phyloP scores from a whole-genome alignment of 352 stramenopile species.

The Phytopythium chamaehyphon region DNA sequence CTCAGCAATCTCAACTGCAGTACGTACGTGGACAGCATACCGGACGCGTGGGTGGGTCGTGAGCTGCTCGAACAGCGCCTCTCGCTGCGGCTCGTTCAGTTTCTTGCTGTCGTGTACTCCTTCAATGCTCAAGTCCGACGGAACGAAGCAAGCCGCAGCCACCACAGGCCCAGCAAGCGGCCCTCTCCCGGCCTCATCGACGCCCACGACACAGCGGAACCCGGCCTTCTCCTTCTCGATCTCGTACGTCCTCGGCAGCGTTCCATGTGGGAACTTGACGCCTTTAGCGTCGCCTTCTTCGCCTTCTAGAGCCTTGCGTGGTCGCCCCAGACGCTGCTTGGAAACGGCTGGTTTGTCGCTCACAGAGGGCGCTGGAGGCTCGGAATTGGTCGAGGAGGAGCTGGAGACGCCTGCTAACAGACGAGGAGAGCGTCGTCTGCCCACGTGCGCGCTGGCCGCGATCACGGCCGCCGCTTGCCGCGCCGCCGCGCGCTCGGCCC shows the following conservation, averaged over 20 bases:
- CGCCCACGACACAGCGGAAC: slow-evolving; percentile 85
- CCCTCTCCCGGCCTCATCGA: slow-evolving; percentile 96
- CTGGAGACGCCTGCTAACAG: slow-evolving; percentile 11
- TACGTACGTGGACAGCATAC: slow-evolving; percentile 80
- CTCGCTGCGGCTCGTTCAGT: slow-evolving; percentile 92
- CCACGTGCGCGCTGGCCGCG: slow-evolving; percentile 9
- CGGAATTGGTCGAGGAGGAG: not conserved
- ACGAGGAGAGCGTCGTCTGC: slow-evolving; percentile 20
- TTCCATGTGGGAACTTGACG: slow-evolving; percentile 40
- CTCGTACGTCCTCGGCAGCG: slow-evolving; percentile 56
- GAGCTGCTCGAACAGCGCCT: slow-evolving; percentile 89
- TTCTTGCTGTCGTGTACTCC: slow-evolving; percentile 96
- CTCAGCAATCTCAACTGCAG: too few species aligned
- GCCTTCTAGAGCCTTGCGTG: not conserved
- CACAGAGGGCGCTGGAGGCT: not conserved
- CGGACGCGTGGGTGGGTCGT: slow-evolving; percentile 66
- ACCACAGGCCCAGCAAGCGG: slow-evolving; percentile 92
- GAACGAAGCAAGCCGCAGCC: slow-evolving; percentile 67
- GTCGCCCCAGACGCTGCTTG: not conserved
- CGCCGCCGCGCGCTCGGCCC: slow-evolving; percentile 15
- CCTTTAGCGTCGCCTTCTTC: not conserved
- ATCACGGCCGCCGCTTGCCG: slow-evolving; percentile 9
- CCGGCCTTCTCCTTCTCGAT: slow-evolving; percentile 40
- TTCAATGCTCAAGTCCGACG: slow-evolving; percentile 70
- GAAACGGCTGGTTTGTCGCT: not conserved